Conservation (phyloP, 108 stramenopile genomes). For the Parmales sp. region DNA sequence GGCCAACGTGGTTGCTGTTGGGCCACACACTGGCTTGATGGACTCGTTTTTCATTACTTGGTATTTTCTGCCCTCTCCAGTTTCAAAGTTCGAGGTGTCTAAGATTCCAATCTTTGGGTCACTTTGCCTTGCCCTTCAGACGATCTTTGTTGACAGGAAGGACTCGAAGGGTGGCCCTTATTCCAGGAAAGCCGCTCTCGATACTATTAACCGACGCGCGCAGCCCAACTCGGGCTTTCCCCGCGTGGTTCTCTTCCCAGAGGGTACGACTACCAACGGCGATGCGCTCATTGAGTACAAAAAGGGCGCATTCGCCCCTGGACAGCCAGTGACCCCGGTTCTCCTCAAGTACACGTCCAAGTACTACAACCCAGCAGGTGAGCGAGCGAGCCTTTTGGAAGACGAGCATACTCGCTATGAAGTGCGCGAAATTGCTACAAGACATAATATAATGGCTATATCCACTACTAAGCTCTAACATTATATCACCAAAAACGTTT, state of each 20-base stretch:
- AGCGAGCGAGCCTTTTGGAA: too few species aligned
- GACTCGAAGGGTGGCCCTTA: not conserved
- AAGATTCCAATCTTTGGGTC: conserved; percentile 1
- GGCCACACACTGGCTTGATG: not conserved
- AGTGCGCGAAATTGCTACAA: too few species aligned
- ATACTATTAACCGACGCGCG: not conserved
- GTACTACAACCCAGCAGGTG: conserved; percentile 12
- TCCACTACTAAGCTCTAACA: too few species aligned
- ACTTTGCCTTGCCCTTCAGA: not conserved
- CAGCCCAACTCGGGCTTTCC: not conserved
- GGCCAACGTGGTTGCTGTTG: not conserved
- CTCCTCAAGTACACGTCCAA: conserved; percentile 8
- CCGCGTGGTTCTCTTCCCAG: conserved; percentile 18
- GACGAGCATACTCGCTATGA: too few species aligned
- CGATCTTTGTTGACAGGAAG: not conserved
- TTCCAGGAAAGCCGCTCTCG: not conserved
- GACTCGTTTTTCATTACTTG: not conserved
- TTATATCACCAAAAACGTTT: too few species aligned
- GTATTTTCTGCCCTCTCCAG: not conserved
- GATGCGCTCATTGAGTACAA: conserved; percentile 12
- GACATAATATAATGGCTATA: too few species aligned
- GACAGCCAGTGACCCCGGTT: conserved; percentile 21
- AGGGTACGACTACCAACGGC: conserved; percentile 24
- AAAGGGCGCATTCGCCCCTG: conserved; percentile 19
- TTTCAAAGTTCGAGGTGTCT: not conserved